phyloP scores from a whole-genome alignment of 2,329 filamentous ascomycete species.

The Emydomyces testavorans region DNA sequence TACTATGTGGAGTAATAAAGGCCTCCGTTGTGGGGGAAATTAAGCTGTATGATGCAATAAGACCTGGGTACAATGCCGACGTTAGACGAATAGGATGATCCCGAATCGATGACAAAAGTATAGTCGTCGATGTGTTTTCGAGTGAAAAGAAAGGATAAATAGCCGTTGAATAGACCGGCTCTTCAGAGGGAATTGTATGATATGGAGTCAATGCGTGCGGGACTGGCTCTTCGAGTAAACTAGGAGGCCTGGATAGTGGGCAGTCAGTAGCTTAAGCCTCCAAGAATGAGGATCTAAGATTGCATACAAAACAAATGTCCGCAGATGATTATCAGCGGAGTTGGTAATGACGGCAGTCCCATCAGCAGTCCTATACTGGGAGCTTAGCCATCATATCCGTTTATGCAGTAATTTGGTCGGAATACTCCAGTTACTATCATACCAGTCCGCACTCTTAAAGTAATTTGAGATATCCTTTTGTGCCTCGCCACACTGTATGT shows the following conservation, averaged over 20 bases:
- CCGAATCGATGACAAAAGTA: constrained; percentile 42
- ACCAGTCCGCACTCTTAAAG: constrained; percentile 40
- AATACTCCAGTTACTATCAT: constrained; percentile 11
- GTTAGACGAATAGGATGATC: constrained; percentile 47
- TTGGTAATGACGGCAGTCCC: constrained; percentile 47
- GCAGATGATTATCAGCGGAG: constrained; percentile 41
- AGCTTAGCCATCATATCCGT: constrained; percentile 3
- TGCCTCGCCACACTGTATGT: neutral
- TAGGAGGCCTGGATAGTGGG: constrained; percentile 31
- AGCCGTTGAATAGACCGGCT: constrained; percentile 44
- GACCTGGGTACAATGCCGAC: constrained; percentile 42
- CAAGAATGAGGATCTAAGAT: neutral
- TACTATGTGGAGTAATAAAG: constrained; percentile 44
- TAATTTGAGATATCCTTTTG: constrained; percentile 22
- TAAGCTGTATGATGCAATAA: constrained; percentile 44
- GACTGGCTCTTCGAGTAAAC: constrained; percentile 35
- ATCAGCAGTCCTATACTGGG: constrained; percentile 38
- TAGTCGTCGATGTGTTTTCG: constrained; percentile 38
- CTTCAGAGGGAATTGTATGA: constrained; percentile 35
- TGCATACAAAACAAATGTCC: constrained; percentile 43
- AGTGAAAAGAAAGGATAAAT: constrained; percentile 46
- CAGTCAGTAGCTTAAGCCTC: neutral
- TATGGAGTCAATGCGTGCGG: constrained; percentile 37
- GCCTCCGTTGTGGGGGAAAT: constrained; percentile 46
- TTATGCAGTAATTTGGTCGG: neutral